Percentiles rank a stretch among this genome's conserved stretches.
These are phyloP conservation scores for Arxiozyma telluris DNA, from an alignment of 1,139 yeast genomes.

Conservation along the genomic window DNA sequence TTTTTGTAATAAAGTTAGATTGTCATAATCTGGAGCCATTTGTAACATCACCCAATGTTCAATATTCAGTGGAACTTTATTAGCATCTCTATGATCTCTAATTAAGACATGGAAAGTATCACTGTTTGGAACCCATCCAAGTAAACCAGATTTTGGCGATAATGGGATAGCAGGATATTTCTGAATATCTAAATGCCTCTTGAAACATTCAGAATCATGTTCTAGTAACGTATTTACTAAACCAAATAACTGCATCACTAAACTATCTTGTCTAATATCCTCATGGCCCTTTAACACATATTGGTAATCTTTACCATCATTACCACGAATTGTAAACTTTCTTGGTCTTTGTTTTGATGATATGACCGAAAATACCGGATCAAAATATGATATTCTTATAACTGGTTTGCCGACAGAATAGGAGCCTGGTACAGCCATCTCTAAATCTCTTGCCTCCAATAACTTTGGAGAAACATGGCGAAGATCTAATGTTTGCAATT, in stretches of 20 bases:
- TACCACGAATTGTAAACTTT: conserved; percentile 66
- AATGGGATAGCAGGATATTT: conserved; percentile 88
- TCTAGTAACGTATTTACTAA: conserved; percentile 81
- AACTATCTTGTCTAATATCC: conserved; percentile 93
- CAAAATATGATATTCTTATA: conserved; percentile 63
- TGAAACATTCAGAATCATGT: conserved; percentile 91
- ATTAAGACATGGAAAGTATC: conserved; percentile 94
- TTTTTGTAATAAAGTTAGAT: conserved; percentile 76
- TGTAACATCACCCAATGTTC: conserved; percentile 95
- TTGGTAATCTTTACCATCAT: conserved; percentile 84
- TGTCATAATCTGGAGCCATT: conserved; percentile 97
- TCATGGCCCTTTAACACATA: conserved; percentile 90
- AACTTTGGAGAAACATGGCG: conserved; percentile 91
- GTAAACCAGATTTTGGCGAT: conserved; percentile 88
- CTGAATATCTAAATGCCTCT: conserved; percentile 88
- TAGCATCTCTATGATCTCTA: conserved; percentile 83
- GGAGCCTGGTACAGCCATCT: conserved; percentile 90
- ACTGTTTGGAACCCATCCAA: conserved; percentile 96
- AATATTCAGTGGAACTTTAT: conserved; percentile 80
- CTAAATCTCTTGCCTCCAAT: conserved; percentile 68
- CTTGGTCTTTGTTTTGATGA: conserved; percentile 96
- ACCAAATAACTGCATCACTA: conserved; percentile 97
- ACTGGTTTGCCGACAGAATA: conserved; percentile 80
- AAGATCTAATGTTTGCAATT: conserved; percentile 72
- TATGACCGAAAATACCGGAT: conserved; percentile 79